phyloP scores from a whole-genome alignment of 2,329 filamentous ascomycete species.

The Daldinia eschscholtzii region DNA sequence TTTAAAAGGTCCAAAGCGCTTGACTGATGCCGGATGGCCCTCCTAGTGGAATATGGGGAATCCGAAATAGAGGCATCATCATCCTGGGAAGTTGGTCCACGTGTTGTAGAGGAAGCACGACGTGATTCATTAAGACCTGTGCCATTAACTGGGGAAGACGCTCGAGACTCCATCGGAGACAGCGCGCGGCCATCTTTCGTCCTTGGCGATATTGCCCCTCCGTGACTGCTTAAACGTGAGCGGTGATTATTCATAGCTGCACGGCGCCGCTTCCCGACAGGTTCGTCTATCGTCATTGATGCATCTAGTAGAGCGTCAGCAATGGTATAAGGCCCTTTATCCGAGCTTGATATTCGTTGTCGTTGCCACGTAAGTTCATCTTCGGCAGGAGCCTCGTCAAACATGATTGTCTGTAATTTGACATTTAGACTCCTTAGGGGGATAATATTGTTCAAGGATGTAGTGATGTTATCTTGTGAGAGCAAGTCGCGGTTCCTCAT shows the following conservation, averaged over 20 bases:
- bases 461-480: conserved; percentile 57
- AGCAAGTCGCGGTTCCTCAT: conserved; percentile 71
- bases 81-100: conserved; percentile 49
- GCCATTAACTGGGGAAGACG: conserved; percentile 47
- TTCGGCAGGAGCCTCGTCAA: conserved; percentile 78
- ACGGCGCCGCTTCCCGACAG: conserved; percentile 66
- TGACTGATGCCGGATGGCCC: conserved; percentile 66
- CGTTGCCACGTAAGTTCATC: conserved; percentile 55
- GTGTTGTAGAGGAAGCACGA: conserved; percentile 53
- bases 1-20: conserved; percentile 72
- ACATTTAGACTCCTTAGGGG: conserved; percentile 81
- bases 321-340: conserved; percentile 77
- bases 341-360: conserved; percentile 53
- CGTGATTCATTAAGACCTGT: conserved; percentile 56
- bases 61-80: conserved; percentile 57
- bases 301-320: conserved; percentile 92
- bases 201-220: conserved; percentile 55
- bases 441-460: conserved; percentile 77
- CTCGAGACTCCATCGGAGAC: conserved; percentile 48
- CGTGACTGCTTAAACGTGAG: conserved; percentile 57
- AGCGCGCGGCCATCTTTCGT: conserved; percentile 52
- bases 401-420: conserved; percentile 89
- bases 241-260: conserved; percentile 65
- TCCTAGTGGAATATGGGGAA: conserved; percentile 58
- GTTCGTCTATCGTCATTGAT: conserved; percentile 85